Base-by-base conservation (phyloP, 768 basidiomycete genomes). In the Tulasnella sp. region DNA sequence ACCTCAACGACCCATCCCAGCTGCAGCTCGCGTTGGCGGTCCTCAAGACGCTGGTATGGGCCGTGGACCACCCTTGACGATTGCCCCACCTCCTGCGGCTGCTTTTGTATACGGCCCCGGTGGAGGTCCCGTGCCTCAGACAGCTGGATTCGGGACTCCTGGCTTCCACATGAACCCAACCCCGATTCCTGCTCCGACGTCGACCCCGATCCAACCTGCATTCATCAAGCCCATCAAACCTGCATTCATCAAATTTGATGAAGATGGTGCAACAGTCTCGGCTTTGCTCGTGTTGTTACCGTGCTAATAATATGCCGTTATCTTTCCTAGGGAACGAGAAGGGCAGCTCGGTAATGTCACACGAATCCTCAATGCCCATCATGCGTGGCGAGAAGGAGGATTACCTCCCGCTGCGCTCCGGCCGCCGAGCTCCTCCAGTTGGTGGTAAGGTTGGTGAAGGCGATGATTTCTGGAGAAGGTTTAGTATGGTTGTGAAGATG, bases 401-500 rank as follows among this genome's bases (percentile, higher is more conserved):
- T 37, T 34, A 25, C 17, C 57, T 59, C 14, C 55, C 43, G n/a
- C 9, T 45, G 17, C 42, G 59, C 14, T n/a, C 42, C 31, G 48
- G 48, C 12, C 36, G 34, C 14, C 32, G 45, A 11, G 43, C 36
- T 9, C 57, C 55, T 23, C 32, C 7, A 15, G 41, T 57, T 21
- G 55, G 55, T 31, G 55, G 48, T 41, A 57, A 57, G 55, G 29
- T 27, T 11, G 46, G 40, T 14, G 15, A 17, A 17, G 60, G 60
- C 6, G 60, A 61, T 40, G 60, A 61, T 31, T 61, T 61, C 58
- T 61, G 60, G 60, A 34, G 60, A 19, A 32, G 60, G 32, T 61
- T 61, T 48, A 61, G 60, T 32, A 61, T 61, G 60, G 60, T 61
- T 27, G 60, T 50, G 19, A 61, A 61, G 23, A n/a, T 50, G 21